phyloP scores from a whole-genome alignment of 2,329 filamentous ascomycete genomes.

The Aureobasidium sp. region DNA sequence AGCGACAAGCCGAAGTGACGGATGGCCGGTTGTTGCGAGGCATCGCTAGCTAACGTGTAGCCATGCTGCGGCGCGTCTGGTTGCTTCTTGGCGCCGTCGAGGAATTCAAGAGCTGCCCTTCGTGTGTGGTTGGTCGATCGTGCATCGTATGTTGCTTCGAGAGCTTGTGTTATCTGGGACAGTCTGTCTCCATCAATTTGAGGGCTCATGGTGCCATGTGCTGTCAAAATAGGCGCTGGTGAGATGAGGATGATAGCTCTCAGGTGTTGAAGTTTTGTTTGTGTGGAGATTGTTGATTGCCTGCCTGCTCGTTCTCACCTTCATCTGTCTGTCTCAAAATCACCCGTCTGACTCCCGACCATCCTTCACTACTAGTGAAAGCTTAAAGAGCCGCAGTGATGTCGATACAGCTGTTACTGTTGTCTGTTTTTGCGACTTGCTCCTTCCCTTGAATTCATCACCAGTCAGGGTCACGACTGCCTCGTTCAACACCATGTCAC shows the following conservation, averaged over 20 bases:
- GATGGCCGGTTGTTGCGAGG: constrained; percentile 68
- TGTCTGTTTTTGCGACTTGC: background rate
- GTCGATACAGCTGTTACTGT: background rate
- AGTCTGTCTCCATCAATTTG: constrained; percentile 34
- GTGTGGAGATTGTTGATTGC: constrained; percentile 13
- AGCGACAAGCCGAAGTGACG: constrained; percentile 91
- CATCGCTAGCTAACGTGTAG: constrained; percentile 71
- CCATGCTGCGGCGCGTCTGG: constrained; percentile 77
- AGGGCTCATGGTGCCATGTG: constrained; percentile 7
- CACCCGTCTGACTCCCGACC: background rate
- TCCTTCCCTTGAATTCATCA: background rate
- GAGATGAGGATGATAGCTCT: background rate
- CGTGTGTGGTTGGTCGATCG: constrained; percentile 74
- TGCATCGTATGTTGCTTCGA: constrained; percentile 80
- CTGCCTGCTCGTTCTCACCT: constrained; percentile 5
- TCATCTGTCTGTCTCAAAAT: background rate
- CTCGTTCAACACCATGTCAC: constrained; percentile 4
- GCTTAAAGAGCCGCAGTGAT: background rate
- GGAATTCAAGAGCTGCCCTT: constrained; percentile 73
- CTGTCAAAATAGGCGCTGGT: background rate
- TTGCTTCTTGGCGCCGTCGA: constrained; percentile 77
- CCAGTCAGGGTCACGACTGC: background rate
- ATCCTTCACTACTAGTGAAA: background rate
- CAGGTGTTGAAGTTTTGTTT: constrained; percentile 12
- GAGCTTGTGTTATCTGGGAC: constrained; percentile 69